phyloP scores from a whole-genome alignment of 441 rosid genomes.

The Brassica balearica region DNA sequence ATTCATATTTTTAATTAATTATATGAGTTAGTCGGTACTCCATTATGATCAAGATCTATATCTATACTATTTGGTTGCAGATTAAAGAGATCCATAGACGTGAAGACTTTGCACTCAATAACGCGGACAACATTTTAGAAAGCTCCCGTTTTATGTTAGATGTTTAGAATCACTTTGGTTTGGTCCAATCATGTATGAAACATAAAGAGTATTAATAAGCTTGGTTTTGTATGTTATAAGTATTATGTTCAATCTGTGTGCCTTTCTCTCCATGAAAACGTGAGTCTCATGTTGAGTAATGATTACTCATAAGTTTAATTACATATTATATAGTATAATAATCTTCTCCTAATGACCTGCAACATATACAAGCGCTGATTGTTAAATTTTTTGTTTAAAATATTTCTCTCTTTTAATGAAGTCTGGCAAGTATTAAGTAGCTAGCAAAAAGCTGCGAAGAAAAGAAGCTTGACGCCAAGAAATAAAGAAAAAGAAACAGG shows the following conservation, averaged over 20 bases:
- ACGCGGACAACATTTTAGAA: conserved; percentile 8
- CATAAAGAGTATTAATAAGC: too few relatives aligned
- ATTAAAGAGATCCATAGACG: conserved; percentile 16
- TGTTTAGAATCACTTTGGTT: neutral
- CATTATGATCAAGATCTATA: neutral
- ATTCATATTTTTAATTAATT: neutral
- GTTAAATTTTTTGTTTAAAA: neutral
- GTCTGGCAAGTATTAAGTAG: neutral
- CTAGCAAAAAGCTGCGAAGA: neutral
- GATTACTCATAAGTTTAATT: neutral
- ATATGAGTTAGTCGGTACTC: neutral
- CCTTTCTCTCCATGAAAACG: conserved; percentile 25
- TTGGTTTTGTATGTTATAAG: too few relatives aligned
- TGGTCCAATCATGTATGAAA: neutral
- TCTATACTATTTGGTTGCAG: neutral
- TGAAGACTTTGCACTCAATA: neutral
- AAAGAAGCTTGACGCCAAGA: neutral
- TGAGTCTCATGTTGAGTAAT: conserved; percentile 8
- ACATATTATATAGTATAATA: neutral
- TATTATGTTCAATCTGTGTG: too few relatives aligned
- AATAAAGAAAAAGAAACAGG: neutral
- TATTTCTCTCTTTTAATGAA: neutral
- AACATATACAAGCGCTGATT: neutral
- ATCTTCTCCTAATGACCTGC: neutral
- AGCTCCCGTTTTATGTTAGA: neutral